A percentile compares a stretch with the other conserved stretches of the same genome.
Conservation (phyloP, 768 basidiomycete species). For the Obba rivulosa region DNA sequence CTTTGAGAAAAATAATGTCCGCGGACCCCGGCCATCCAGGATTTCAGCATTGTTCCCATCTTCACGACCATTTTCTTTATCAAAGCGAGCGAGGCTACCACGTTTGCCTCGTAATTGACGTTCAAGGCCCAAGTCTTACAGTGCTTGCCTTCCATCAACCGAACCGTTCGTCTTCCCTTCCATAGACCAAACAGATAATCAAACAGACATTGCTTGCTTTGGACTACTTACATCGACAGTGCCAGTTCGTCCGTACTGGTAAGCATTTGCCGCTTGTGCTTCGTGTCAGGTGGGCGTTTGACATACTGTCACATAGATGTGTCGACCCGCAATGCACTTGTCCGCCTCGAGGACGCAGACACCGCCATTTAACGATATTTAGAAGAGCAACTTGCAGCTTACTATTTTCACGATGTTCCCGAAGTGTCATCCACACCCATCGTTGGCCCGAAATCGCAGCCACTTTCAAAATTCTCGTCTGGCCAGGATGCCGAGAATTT, state of each 20-base stretch:
- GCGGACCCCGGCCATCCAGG: background rate
- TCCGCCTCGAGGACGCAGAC: background rate
- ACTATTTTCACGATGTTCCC: background rate
- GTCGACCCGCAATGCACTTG: background rate
- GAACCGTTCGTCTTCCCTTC: conserved; percentile 3
- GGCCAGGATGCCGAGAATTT: background rate
- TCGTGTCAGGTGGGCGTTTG: too few species aligned
- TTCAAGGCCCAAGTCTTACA: background rate
- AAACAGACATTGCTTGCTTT: conserved; percentile 25
- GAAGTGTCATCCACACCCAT: background rate
- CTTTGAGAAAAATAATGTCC: background rate
- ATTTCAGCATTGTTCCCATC: background rate
- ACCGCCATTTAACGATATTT: background rate
- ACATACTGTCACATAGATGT: background rate
- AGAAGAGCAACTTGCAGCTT: background rate
- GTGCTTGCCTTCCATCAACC: background rate
- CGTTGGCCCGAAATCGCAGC: background rate
- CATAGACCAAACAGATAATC: conserved; percentile 14
- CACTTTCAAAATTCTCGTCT: background rate
- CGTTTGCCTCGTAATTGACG: background rate
- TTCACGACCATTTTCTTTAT: background rate
- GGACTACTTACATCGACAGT: conserved; percentile 23
- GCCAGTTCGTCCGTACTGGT: conserved; percentile 20
- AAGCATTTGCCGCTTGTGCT: background rate
- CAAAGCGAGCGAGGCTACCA: background rate